Base-by-base conservation (phyloP, 257 asterid species). In the Fraxinus anomala region DNA sequence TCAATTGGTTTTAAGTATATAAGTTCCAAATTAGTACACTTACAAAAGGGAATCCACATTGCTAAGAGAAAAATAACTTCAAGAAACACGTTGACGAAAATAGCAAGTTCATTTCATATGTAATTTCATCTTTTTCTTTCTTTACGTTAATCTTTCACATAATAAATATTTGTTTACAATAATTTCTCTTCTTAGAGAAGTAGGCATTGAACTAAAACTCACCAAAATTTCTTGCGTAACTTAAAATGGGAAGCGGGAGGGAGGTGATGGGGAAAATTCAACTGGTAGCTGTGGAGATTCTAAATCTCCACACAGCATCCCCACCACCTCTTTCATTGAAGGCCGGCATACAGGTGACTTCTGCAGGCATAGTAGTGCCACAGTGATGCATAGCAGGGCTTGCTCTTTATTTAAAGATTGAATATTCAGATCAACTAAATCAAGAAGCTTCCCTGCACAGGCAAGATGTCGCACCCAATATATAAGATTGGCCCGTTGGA, bases 391-490 rank as follows among this genome's bases (percentile, higher is more conserved):
- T 5, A 91, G 72, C 81, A 89, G 74, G 1, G 97, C 99, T 77
- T 91, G 97, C 37, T 88, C 97, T 59, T 80, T 84, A 65, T 93
- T 83, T 67, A 88, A 71, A 39, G 86, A 81, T 65, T 88, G 82
- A 56, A 95, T 70, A 10, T 84, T 86, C 80, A 65, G 88, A 79
- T 95, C 98, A 33, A 95, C 98, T 47, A 95, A 86, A 82, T 90
- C 97, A 26, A 88, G 89, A 77, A 93, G 98, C 86, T 89, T 95
- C 87, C 99, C 98, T 3, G 91, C 89, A 5, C 96, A 97, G 73
- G 99, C 93, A 68, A 95, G 97, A 69, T 89, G 93, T 2, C 96
- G 92, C 17, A 97, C 91, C 98, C 98, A 95, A 0, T 97, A 95
- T 13, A 93, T 76, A 49, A 95, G 96, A 84, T 95, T 95, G 47